Evolutionary conservation across 129 eudicot genomes (phyloP).

Genomic region (Scalesia atractyloides): DNA sequence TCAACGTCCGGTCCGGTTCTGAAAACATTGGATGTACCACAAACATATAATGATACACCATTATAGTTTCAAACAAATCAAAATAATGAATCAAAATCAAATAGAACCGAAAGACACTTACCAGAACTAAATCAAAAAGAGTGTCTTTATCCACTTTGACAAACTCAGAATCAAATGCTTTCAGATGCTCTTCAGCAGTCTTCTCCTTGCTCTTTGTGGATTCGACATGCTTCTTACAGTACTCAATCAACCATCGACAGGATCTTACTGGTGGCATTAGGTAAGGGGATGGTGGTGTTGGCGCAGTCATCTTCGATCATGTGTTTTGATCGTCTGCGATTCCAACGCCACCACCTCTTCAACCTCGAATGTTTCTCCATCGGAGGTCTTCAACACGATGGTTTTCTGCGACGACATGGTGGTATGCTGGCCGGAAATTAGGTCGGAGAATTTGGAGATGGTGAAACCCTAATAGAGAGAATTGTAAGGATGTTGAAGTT

Average conservation of each 20-base stretch:
- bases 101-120: slow-evolving; percentile 2
- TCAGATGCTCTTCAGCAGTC: slow-evolving; percentile 53
- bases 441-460: slow-evolving; percentile 12
- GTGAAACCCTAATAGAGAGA: slow-evolving; percentile 19
- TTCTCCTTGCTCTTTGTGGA: slow-evolving; percentile 44
- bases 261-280: slow-evolving; percentile 66
- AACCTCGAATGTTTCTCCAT: slow-evolving; percentile 65
- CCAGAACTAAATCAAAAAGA: slow-evolving; percentile 74
- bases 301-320: slow-evolving; percentile 77
- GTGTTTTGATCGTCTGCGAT: slow-evolving; percentile 68
- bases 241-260: slow-evolving; percentile 78
- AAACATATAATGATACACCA: too few species aligned
- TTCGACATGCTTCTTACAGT: slow-evolving; percentile 76
- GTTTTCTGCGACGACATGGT: slow-evolving; percentile 49
- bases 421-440: slow-evolving; percentile 24
- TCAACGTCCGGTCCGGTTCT: too few species aligned
- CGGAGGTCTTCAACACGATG: slow-evolving; percentile 56
- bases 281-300: slow-evolving; percentile 56
- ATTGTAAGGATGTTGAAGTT: neutral
- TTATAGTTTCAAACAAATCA: neutral
- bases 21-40: too few species aligned
- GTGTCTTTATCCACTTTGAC: slow-evolving; percentile 76
- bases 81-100: neutral
- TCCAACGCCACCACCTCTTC: slow-evolving; percentile 68
- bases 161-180: slow-evolving; percentile 61